These are phyloP conservation scores for Scytalidium lignicola DNA, from an alignment of 2,329 filamentous ascomycete species.

Conservation along the genomic window DNA sequence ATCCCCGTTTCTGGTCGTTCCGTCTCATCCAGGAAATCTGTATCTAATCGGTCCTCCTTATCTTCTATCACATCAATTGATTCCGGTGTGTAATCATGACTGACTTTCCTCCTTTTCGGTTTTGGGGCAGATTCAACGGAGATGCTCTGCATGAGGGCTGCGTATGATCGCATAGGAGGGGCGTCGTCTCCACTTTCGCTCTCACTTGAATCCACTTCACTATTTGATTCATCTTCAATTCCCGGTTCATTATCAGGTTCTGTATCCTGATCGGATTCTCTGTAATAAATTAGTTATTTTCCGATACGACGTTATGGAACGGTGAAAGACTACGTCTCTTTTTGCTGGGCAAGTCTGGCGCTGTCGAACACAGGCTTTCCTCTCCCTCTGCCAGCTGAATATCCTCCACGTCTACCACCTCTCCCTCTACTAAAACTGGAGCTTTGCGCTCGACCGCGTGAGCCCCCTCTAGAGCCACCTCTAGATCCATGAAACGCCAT, in stretches of 20 bases:
- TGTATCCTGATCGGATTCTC: slow-evolving; percentile 20
- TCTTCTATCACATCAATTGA: slow-evolving; percentile 16
- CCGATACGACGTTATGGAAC: neutral
- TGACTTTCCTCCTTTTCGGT: slow-evolving; percentile 54
- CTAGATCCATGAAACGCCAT: slow-evolving; percentile 18
- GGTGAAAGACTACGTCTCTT: slow-evolving; percentile 28
- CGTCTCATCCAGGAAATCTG: slow-evolving; percentile 42
- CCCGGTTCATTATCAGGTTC: slow-evolving; percentile 34
- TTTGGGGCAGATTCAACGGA: slow-evolving; percentile 39
- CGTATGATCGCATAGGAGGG: slow-evolving; percentile 44
- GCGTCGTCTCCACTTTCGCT: slow-evolving; percentile 33
- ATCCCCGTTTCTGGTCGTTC: slow-evolving; percentile 35
- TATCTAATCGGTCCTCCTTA: slow-evolving; percentile 31
- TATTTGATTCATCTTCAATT: slow-evolving; percentile 35
- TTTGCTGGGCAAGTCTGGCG: slow-evolving; percentile 39
- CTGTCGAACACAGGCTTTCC: slow-evolving; percentile 40
- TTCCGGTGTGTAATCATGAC: slow-evolving; percentile 19
- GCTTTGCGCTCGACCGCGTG: slow-evolving; percentile 8
- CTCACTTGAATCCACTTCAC: slow-evolving; percentile 41
- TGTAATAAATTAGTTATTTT: slow-evolving; percentile 10
- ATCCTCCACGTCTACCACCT: slow-evolving; percentile 20
- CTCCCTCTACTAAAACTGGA: slow-evolving; percentile 25
- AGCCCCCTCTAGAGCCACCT: slow-evolving; percentile 5
- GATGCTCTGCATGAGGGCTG: slow-evolving; percentile 54
- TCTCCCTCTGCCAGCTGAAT: slow-evolving; percentile 13